Evolutionary conservation across 2,329 filamentous ascomycete species (phyloP), one percentile per base, ranked within the genome.

Genomic region (Diaporthe sp.): DNA sequence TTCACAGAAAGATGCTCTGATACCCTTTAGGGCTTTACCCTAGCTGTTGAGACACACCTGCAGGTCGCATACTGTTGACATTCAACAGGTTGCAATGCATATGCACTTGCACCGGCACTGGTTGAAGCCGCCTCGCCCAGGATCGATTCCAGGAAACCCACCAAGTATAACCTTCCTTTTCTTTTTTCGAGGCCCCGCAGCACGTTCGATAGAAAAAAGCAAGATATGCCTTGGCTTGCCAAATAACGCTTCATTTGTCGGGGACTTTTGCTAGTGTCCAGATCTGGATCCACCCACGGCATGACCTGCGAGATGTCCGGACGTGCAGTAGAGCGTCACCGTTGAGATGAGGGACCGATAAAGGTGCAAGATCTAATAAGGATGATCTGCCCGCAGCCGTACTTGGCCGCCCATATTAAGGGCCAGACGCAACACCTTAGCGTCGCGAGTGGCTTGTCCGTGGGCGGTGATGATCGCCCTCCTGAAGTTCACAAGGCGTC

Each of bases 401-500:
- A n/a, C 28, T 19, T 35, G 17, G 45, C 13, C 19, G 25, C 42
- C 13, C 42, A 50, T 50, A 35, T 33, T 15, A 50, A 66, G 40
- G 40, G 42, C 19, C 30, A 7, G 45, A 38, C 13, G 45, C 64
- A 67, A 52, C 64, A 52, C 13, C 33, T 52, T 40, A 54, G 64
- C 35, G 64, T 38, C 35, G 33, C 35, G n/a, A 40, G 47, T 38
- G 64, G 45, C 64, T 67, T 67, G 42, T 54, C 64, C 35, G 64
- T 40, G 64, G 22, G 64, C 47, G 64, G 25, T 45, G 40, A 22
- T 35, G 64, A 67, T 67, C 64, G 45, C 28, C 45, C 22, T 38
- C 30, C 64, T 54, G 22, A 30, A 28, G 6, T 28, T 38, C 45
- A 50, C 45, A 25, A 30, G 17, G n/a, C n/a, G 45, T 68, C 22